Evolutionary conservation across 345 rosid genomes (phyloP).

Genomic region (Durio zibethinus): DNA sequence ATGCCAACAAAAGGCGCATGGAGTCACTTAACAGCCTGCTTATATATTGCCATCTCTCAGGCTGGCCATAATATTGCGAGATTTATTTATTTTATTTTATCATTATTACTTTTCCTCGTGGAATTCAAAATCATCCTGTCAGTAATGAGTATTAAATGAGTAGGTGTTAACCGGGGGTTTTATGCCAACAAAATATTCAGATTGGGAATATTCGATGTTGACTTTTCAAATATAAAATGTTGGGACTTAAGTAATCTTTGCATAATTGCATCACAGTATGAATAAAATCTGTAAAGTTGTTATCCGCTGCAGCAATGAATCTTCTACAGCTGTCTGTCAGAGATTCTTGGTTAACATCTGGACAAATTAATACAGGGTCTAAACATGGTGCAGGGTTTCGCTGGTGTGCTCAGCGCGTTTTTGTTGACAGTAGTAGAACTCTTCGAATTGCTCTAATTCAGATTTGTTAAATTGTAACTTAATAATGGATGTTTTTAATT

Average conservation of each 20-base stretch:
- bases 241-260: no score
- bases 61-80: no score
- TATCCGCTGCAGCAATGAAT: neutral
- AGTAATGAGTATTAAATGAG: neutral
- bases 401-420: no score
- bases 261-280: no score
- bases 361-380: neutral
- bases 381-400: neutral
- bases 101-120: neutral
- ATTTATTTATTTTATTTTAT: no score
- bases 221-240: neutral
- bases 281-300: no score
- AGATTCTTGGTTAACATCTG: neutral
- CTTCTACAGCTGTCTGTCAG: neutral
- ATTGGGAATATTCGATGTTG: neutral
- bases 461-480: no score
- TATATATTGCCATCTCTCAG: no score
- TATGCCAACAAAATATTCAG: neutral
- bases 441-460: neutral
- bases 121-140: neutral
- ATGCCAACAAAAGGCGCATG: no score
- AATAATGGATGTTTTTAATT: neutral
- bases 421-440: no score
- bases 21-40: no score
- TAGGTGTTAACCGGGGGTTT: neutral